Percentiles rank a stretch among this genome's conserved stretches.
phyloP scores from a whole-genome alignment of 208 protist genomes.

The Crithidia expoeki region DNA sequence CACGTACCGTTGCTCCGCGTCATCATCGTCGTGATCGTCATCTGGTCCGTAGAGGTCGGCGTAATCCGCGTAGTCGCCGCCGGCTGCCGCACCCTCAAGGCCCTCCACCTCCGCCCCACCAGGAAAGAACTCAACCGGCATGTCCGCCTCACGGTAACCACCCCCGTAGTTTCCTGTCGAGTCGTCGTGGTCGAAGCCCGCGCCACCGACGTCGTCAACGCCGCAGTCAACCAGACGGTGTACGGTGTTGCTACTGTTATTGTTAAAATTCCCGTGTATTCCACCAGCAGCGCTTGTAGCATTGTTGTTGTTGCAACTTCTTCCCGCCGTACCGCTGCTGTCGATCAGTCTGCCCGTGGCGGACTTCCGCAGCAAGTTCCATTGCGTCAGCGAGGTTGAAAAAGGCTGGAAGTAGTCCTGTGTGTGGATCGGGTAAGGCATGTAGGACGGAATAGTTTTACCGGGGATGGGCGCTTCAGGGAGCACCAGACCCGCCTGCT shows the following conservation, averaged over 20 bases:
- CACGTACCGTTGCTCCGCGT: constrained; percentile 33
- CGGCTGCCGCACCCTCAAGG: constrained; percentile 56
- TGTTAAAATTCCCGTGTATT: not conserved
- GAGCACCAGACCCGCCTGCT: constrained; percentile 64
- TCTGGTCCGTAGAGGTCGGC: constrained; percentile 43
- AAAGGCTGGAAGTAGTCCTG: constrained; percentile 83
- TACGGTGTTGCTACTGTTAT: not conserved
- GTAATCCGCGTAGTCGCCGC: constrained; percentile 46
- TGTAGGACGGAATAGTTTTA: constrained; percentile 65
- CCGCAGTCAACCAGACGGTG: constrained; percentile 10
- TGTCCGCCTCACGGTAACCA: constrained; percentile 39
- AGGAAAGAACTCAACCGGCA: constrained; percentile 85
- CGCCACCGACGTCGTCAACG: not conserved
- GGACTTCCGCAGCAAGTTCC: constrained; percentile 88
- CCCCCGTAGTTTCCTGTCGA: not conserved
- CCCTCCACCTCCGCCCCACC: constrained; percentile 64
- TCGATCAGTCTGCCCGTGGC: constrained; percentile 47
- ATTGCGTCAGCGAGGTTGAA: constrained; percentile 63
- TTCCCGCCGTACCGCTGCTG: constrained; percentile 17
- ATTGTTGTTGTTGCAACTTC: not conserved
- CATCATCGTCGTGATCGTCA: constrained; percentile 32
- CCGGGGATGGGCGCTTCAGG: constrained; percentile 55
- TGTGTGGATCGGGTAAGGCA: constrained; percentile 66
- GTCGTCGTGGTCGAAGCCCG: constrained; percentile 4
- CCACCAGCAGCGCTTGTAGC: not conserved